Evolutionary conservation across 805 yeast species (phyloP).

Genomic region (Ogataea glucozyma): DNA sequence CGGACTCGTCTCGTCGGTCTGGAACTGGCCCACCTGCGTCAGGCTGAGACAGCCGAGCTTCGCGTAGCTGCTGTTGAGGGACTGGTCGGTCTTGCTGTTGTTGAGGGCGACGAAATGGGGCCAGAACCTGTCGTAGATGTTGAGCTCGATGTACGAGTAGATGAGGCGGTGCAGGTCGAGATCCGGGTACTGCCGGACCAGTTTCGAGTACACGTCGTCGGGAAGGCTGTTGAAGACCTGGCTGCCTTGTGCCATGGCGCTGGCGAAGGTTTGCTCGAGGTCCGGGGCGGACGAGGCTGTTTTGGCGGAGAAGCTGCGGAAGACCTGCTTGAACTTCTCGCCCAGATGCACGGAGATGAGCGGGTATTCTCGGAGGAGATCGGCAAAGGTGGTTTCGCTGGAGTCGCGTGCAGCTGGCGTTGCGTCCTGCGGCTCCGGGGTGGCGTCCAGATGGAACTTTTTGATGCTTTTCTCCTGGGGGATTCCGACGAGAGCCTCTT

Average conservation of each 20-base stretch:
- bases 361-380: constrained; percentile 42
- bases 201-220: constrained; percentile 28
- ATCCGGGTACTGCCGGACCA: constrained; percentile 26
- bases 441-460: constrained; percentile 6
- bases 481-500: constrained; percentile 52
- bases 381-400: constrained; percentile 35
- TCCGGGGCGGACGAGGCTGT: constrained; percentile 30
- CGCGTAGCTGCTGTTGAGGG: constrained; percentile 34
- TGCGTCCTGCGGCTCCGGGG: not conserved
- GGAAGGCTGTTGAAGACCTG: constrained; percentile 37
- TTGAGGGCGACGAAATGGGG: constrained; percentile 32
- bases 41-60: constrained; percentile 43
- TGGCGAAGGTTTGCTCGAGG: constrained; percentile 32
- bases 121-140: constrained; percentile 71
- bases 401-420: not conserved
- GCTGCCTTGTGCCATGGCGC: constrained; percentile 34
- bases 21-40: constrained; percentile 52
- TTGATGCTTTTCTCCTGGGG: constrained; percentile 28
- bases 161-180: constrained; percentile 52
- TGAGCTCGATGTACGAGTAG: constrained; percentile 70
- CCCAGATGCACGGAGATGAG: constrained; percentile 39
- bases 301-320: constrained; percentile 40
- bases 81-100: constrained; percentile 16
- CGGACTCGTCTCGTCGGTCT: constrained; percentile 16
- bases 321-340: constrained; percentile 40